Evolutionary conservation across 129 eudicot species (phyloP).

Genomic region (Erigeron canadensis): DNA sequence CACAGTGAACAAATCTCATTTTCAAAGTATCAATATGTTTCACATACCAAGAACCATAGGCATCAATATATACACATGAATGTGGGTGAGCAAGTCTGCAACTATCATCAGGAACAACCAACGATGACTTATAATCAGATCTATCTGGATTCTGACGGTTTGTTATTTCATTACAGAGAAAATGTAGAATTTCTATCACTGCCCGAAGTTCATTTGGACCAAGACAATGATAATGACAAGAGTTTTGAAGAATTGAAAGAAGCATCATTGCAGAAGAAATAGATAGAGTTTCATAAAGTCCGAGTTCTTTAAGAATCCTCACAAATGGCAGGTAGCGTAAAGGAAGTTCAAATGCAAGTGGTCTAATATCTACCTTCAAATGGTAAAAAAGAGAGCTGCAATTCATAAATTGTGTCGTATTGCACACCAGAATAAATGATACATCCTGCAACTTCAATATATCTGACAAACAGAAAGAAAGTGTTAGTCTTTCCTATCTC

Average conservation of each 20-base stretch:
- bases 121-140: conserved; percentile 44
- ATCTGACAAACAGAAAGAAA: not conserved
- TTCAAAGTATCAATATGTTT: conserved; percentile 59
- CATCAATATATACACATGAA: conserved; percentile 60
- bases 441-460: not conserved
- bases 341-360: conserved; percentile 15
- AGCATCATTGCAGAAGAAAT: not conserved
- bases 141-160: not conserved
- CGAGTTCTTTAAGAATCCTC: conserved; percentile 16
- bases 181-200: conserved; percentile 16
- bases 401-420: no score
- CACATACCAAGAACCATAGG: conserved; percentile 58
- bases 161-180: conserved; percentile 3
- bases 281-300: conserved; percentile 8
- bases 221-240: not conserved
- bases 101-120: conserved; percentile 69
- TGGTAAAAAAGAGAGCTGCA: not conserved
- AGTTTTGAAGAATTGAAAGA: not conserved
- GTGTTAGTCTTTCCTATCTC: no score
- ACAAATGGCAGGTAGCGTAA: conserved; percentile 12
- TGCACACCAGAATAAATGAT: not conserved
- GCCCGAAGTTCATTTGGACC: conserved; percentile 1
- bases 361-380: not conserved
- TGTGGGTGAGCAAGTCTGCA: conserved; percentile 65
- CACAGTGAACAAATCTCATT: conserved; percentile 60